A percentile compares a stretch with the other conserved stretches of the same genome.
Evolutionary conservation across 495 filamentous ascomycete genomes (phyloP).

Genomic region (Talaromyces adpressus): DNA sequence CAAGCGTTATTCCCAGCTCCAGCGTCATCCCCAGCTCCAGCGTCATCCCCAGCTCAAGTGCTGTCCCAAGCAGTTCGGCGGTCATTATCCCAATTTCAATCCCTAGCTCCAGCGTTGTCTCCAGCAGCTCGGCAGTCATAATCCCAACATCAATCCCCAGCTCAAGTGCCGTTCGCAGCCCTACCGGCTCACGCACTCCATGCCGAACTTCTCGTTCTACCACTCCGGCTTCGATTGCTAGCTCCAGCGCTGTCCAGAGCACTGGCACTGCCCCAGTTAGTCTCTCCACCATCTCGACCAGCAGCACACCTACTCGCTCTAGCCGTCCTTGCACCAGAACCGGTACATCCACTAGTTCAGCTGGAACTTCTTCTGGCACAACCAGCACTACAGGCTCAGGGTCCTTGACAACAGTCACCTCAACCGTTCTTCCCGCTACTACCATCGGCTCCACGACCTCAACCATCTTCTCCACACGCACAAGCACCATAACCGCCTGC

Average conservation of each 20-base stretch:
- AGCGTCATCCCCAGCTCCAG: not conserved
- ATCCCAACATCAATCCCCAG: not conserved
- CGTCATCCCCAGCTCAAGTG: not conserved
- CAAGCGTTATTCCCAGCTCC: not conserved
- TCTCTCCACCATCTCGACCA: not conserved
- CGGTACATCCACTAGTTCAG: not conserved
- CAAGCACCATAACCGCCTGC: slow-evolving; percentile 28
- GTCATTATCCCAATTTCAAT: not conserved
- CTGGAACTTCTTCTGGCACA: not conserved
- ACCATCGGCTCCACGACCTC: slow-evolving; percentile 19
- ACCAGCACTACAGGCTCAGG: not conserved
- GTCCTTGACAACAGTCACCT: not conserved
- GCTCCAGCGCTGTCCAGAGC: not conserved
- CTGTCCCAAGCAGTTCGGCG: not conserved
- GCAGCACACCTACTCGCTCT: not conserved
- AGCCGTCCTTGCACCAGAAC: not conserved
- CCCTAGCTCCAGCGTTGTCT: not conserved
- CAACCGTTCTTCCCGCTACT: not conserved
- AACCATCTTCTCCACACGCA: slow-evolving; percentile 26
- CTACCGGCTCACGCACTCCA: not conserved
- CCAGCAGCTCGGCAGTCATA: not conserved
- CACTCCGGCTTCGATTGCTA: not conserved
- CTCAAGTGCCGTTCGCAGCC: not conserved
- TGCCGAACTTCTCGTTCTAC: not conserved
- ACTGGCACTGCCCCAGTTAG: not conserved